These are phyloP conservation scores for Backusella tarrabulga DNA, from an alignment of 192 early-diverging fungal genomes.

Conservation along the genomic window DNA sequence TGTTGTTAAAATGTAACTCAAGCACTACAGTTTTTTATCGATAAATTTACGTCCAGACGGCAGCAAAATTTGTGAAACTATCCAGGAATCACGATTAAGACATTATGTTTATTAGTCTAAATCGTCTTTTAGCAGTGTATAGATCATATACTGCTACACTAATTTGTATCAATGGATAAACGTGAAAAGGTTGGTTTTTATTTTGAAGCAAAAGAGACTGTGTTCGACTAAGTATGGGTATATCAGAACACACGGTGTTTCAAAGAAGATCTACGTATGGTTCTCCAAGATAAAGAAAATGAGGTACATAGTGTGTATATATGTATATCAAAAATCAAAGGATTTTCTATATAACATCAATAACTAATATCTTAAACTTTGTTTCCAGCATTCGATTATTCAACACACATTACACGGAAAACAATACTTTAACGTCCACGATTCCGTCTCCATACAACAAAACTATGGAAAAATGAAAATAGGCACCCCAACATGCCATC, in stretches of 20 bases:
- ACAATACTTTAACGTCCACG: constrained; percentile 85
- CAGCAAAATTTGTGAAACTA: no score
- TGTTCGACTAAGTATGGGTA: constrained; percentile 92
- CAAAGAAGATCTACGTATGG: constrained; percentile 92
- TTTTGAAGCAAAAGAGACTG: constrained; percentile 96
- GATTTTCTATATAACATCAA: neutral
- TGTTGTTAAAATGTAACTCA: no score
- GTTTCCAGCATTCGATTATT: constrained; percentile 96
- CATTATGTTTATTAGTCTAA: no score
- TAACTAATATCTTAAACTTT: constrained; percentile 83
- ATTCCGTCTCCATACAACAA: constrained; percentile 77
- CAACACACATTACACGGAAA: constrained; percentile 89
- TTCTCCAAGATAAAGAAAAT: constrained; percentile 80
- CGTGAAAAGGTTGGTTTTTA: constrained; percentile 99
- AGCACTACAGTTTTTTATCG: no score
- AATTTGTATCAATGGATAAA: constrained; percentile 97
- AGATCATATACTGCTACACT: no score
- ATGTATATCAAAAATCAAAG: no score
- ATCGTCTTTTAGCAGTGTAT: no score
- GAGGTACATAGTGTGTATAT: constrained; percentile 39
- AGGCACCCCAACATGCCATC: constrained; percentile 76
- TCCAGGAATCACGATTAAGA: no score
- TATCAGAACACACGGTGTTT: constrained; percentile 87
- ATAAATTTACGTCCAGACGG: no score
- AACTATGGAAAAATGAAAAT: constrained; percentile 73